phyloP scores from a whole-genome alignment of 805 yeast genomes.

The Yarrowia sp. region DNA sequence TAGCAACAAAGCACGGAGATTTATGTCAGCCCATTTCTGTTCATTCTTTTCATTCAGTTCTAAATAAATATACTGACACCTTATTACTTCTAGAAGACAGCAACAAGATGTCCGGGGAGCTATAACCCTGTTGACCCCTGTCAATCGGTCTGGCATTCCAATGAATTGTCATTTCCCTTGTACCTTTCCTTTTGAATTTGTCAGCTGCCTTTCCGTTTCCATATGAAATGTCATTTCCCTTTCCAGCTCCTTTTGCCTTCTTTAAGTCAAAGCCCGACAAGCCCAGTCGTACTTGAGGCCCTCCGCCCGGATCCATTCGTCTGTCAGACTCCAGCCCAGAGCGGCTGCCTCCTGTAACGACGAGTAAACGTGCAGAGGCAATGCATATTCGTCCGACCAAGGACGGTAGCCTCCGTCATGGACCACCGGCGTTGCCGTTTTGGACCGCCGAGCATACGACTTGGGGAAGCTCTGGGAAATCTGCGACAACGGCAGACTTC shows the following conservation, averaged over 20 bases:
- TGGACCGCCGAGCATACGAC: slow-evolving; percentile 41
- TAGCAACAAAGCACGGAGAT: no score
- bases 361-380: slow-evolving; percentile 52
- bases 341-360: slow-evolving; percentile 54
- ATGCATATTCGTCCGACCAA: slow-evolving; percentile 47
- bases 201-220: no score
- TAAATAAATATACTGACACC: slow-evolving; percentile 8
- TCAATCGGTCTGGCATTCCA: no score
- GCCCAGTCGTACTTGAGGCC: slow-evolving; percentile 48
- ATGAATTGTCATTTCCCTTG: no score
- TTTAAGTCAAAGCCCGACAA: slow-evolving; percentile 10
- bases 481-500: slow-evolving; percentile 43
- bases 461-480: slow-evolving; percentile 43
- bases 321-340: slow-evolving; percentile 49
- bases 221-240: no score
- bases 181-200: no score
- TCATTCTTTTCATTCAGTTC: background rate
- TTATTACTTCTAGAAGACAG: slow-evolving; percentile 5
- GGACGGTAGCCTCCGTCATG: slow-evolving; percentile 50
- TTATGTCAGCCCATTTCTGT: no score
- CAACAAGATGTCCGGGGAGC: background rate
- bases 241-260: background rate
- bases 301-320: slow-evolving; percentile 51
- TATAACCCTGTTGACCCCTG: no score
- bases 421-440: slow-evolving; percentile 40